Percentiles rank a stretch among this genome's conserved stretches.
These are phyloP conservation scores for Apiotrichum akiyoshidainum DNA, from an alignment of 1,284 basidiomycete species.

Conservation along the genomic window DNA sequence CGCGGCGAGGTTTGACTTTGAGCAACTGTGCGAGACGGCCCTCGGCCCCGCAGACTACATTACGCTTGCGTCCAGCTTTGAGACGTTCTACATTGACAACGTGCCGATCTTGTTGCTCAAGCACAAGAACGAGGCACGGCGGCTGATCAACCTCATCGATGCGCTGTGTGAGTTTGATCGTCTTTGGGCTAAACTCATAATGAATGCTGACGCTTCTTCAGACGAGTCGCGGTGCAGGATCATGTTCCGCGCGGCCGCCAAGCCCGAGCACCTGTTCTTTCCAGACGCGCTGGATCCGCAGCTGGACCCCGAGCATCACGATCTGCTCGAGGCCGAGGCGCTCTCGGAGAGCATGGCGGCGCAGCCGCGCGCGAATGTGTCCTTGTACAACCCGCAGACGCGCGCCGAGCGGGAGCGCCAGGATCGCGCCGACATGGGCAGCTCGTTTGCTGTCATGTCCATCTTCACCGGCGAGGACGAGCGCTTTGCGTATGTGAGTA, in stretches of 20 bases:
- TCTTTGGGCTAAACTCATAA: neutral
- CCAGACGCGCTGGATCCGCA: constrained; percentile 53
- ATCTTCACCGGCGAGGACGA: constrained; percentile 70
- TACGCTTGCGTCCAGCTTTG: constrained; percentile 60
- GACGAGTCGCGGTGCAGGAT: constrained; percentile 52
- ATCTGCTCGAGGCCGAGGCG: constrained; percentile 60
- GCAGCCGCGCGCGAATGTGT: constrained; percentile 61
- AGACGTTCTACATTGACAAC: constrained; percentile 60
- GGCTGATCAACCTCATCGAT: constrained; percentile 69
- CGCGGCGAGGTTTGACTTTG: constrained; percentile 60
- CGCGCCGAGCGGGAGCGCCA: constrained; percentile 28
- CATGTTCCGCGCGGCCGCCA: constrained; percentile 53
- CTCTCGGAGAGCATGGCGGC: constrained; percentile 59
- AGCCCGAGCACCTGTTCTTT: constrained; percentile 61
- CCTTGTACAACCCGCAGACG: constrained; percentile 55
- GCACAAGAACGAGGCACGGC: constrained; percentile 65
- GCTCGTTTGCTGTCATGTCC: constrained; percentile 53
- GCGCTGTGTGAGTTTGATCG: constrained; percentile 57
- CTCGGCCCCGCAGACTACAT: constrained; percentile 70
- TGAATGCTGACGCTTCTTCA: constrained; percentile 6
- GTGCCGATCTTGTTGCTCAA: constrained; percentile 60
- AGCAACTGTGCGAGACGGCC: constrained; percentile 63
- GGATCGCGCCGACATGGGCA: constrained; percentile 49
- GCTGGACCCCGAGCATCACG: constrained; percentile 25
- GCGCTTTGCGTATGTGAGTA: constrained; percentile 62